Evolutionary conservation across 441 rosid genomes (phyloP).

Genomic region (Kokia cookei): DNA sequence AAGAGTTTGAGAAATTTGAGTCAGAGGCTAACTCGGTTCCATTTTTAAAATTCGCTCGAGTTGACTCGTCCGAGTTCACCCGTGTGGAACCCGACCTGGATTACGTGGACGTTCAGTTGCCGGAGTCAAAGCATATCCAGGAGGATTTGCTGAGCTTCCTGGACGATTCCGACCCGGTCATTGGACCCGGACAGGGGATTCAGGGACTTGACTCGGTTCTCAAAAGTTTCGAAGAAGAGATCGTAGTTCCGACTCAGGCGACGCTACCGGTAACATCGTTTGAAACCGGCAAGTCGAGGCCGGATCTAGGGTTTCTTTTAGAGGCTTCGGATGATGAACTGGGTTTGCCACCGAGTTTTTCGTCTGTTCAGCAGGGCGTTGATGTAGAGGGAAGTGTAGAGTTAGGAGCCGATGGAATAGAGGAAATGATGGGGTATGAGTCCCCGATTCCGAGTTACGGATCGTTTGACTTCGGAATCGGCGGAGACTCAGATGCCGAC

Average conservation of each 20-base stretch:
- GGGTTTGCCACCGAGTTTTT: conserved; percentile 32
- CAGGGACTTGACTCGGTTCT: conserved; percentile 33
- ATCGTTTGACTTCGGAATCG: conserved; percentile 25
- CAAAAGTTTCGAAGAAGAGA: conserved; percentile 37
- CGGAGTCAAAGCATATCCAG: conserved; percentile 17
- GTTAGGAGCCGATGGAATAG: conserved; percentile 3
- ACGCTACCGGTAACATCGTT: conserved; percentile 4
- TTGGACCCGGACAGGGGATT: conserved; percentile 12
- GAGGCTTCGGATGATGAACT: conserved; percentile 45
- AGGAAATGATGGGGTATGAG: conserved; percentile 18
- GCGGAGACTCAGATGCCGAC: conserved; percentile 8
- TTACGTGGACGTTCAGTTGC: conserved; percentile 5
- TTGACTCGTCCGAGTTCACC: conserved; percentile 11
- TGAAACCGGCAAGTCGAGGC: conserved; percentile 12
- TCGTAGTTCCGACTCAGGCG: conserved; percentile 8
- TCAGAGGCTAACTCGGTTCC: conserved; percentile 3
- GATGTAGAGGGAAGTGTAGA: background rate
- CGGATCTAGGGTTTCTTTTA: conserved; percentile 28
- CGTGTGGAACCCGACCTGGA: conserved; percentile 5
- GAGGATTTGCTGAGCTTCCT: conserved; percentile 26
- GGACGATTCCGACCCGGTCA: conserved; percentile 23
- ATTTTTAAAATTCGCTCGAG: conserved; percentile 7
- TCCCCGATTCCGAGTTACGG: conserved; percentile 27
- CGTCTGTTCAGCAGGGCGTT: conserved; percentile 1
- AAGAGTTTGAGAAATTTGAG: background rate